These are phyloP conservation scores for Inonotus hispidus DNA, from an alignment of 1,284 basidiomycete species.

Conservation along the genomic window DNA sequence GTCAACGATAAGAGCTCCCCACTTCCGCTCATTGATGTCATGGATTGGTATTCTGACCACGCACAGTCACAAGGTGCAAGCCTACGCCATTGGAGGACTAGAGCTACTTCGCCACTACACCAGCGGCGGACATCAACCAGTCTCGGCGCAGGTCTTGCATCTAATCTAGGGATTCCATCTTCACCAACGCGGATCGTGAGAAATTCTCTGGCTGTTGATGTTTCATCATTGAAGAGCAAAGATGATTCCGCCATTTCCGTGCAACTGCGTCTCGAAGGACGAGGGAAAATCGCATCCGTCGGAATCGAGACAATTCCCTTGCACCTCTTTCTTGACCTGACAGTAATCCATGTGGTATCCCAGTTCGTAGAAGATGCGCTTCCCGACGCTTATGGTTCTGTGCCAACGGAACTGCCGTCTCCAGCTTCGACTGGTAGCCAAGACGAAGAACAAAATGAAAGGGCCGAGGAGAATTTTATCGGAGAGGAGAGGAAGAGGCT, in stretches of 20 bases:
- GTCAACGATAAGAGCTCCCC: slow-evolving; percentile 23
- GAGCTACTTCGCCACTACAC: slow-evolving; percentile 14
- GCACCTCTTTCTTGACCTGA: slow-evolving; percentile 13
- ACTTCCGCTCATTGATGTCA: slow-evolving; percentile 50
- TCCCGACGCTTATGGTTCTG: not conserved
- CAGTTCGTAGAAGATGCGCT: slow-evolving; percentile 29
- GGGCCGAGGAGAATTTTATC: not conserved
- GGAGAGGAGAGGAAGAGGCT: slow-evolving; percentile 26
- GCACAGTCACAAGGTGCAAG: slow-evolving; percentile 41
- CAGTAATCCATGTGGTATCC: slow-evolving; percentile 35
- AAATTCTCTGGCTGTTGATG: not conserved
- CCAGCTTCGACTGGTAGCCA: not conserved
- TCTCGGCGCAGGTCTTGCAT: slow-evolving; percentile 8
- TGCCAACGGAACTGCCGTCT: slow-evolving; percentile 8
- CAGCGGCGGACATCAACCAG: not conserved
- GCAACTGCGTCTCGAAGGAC: not conserved
- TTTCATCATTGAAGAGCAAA: not conserved
- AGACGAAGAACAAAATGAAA: not conserved
- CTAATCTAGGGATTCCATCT: slow-evolving; percentile 13
- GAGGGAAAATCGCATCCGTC: not conserved
- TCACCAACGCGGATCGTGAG: slow-evolving; percentile 5
- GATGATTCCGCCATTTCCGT: slow-evolving; percentile 1
- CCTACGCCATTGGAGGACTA: slow-evolving; percentile 57
- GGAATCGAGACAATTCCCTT: not conserved
- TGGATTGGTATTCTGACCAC: slow-evolving; percentile 55